phyloP scores from a whole-genome alignment of 2,329 filamentous ascomycete genomes.

The Pleurostoma richardsiae region DNA sequence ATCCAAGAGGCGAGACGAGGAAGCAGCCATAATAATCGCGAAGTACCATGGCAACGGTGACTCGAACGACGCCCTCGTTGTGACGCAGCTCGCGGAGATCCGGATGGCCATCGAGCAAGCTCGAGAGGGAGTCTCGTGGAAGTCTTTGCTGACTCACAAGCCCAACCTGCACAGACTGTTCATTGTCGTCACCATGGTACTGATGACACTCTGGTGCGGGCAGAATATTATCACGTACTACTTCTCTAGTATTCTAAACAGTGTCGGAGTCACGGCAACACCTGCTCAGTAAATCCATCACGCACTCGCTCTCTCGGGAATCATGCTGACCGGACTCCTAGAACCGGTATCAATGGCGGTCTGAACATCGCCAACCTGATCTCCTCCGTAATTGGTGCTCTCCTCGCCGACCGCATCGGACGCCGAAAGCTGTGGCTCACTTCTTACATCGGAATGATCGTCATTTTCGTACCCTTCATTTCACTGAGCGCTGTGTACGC shows the following conservation, averaged over 20 bases:
- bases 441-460: conserved; percentile 8
- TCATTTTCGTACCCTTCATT: conserved; percentile 6
- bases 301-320: neutral
- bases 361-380: conserved; percentile 1
- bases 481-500: conserved; percentile 2
- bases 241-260: conserved; percentile 4
- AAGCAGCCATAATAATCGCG: conserved; percentile 53
- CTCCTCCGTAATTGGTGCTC: neutral
- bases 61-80: conserved; percentile 52
- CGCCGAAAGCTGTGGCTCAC: conserved; percentile 7
- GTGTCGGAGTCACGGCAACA: neutral
- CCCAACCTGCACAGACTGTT: conserved; percentile 1
- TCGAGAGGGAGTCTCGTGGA: conserved; percentile 2
- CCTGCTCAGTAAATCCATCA: neutral
- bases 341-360: conserved; percentile 8
- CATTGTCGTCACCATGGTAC: conserved; percentile 1
- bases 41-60: conserved; percentile 59
- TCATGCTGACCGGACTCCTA: neutral
- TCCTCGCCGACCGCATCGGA: conserved; percentile 5
- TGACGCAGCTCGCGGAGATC: conserved; percentile 64
- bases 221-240: conserved; percentile 7
- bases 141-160: neutral
- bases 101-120: conserved; percentile 20
- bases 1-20: conserved; percentile 51
- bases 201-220: conserved; percentile 4